Base-by-base conservation (phyloP, 2,329 filamentous ascomycete genomes). In the Calonectria pseudoturangicola region DNA sequence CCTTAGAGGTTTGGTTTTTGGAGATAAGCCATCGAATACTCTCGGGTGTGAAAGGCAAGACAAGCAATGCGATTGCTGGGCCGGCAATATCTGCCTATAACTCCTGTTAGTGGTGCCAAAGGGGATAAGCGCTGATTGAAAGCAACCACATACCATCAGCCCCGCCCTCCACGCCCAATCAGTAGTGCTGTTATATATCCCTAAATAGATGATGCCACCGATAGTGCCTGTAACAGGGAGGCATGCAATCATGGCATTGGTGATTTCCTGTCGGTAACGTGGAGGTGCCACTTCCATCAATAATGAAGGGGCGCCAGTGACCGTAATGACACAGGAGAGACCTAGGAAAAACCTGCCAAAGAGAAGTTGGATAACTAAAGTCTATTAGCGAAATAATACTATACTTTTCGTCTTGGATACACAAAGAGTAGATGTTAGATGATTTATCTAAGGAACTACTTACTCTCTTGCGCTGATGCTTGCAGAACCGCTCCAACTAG, bases 251-350 rank as follows among this genome's bases (percentile, higher is more conserved):
- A 65, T 65, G 13, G 28, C 33, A 7, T 65, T 65, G 30, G 62
- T 65, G 12, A 65, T 65, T 47, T 36, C 45, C n/a, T 25, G 18
- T 27, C 62, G 45, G 8, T 50, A 41, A 25, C 30, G 28, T 8
- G 62, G 43, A 50, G 62, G 45, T 12, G 62, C 62, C 9, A 65
- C 33, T 65, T 65, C 62, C 62, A 65, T 65, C 10, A 65, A 12
- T 45, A 45, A 39, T 6, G 62, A 33, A 41, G 62, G 43, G 3
- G 41, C 27, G 9, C 62, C 62, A 18, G 62, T 47, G 2, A 30
- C 62, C 3, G 43, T 65, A 27, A 65, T 33, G 16, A 65, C 28
- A 30, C 30, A 65, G 2, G 62, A 65, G 9, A 48, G 13, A 13
- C 62, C 62, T 4, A 65, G 10, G 15, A 65, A 21, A 30, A 65